Base-by-base conservation (phyloP, 768 basidiomycete species). In the Auriscalpium orientale region DNA sequence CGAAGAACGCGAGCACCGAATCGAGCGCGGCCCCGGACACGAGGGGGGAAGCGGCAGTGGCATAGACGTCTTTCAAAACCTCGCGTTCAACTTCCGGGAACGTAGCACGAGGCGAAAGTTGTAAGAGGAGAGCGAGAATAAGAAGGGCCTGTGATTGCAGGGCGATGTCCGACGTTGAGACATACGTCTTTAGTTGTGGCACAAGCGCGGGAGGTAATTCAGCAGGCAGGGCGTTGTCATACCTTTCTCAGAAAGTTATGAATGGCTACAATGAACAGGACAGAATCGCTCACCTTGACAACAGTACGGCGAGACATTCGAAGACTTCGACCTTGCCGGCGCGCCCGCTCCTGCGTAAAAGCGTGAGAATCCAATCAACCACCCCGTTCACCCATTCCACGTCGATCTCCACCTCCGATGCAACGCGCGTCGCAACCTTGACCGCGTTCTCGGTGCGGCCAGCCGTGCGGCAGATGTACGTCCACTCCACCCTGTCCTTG, bases 341-440 rank as follows among this genome's bases (percentile, higher is more conserved):
- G 34, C 91, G 76, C 48, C 90, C 89, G 59, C 85, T 90, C 72
- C 86, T 91, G 71, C 80, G 83, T 58, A 95, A 68, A 21, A 97
- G 67, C 7, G 77, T 76, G 66, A 90, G 78, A 18, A 88, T 73
- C 83, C 90, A 92, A 34, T 88, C 81, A 16, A 95, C 73, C 59
- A 84, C 87, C 6, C 82, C 83, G 54, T 87, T 83, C 12, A 93
- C 82, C 94, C 95, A 98, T 12, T 77, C 73, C 65, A 89, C 85
- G 20, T 79, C 76, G 48, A 89, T 75, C 18, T 79, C 75, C 37
- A 87, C 87, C 55, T 87, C 84, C 53, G 69, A 81, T 18, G 91
- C 91, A n/a, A 95, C 89, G 56, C 83, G 84, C 6, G 81, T 87
- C 50, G 97, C 86, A 36, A 92, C 91, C 60, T 76, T 83, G 50